Conservation (phyloP, 202 grass and related monocot species). For the Schoenoplectus triqueter region DNA sequence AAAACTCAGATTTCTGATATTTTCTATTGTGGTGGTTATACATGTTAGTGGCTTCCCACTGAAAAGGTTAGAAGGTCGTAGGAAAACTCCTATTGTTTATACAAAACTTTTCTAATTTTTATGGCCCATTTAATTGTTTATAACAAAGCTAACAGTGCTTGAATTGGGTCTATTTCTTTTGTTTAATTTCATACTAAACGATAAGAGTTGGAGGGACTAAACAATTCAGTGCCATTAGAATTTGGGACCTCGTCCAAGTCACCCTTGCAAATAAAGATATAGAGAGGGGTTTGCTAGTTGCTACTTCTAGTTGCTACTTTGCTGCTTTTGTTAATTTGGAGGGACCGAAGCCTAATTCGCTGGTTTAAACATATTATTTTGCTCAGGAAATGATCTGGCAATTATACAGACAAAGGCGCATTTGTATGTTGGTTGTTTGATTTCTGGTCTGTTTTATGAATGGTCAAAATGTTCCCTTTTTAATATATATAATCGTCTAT, state of each 20-base stretch:
- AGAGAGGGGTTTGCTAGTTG: conserved; percentile 13
- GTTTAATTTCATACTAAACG: conserved; percentile 32
- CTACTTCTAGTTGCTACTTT: neutral
- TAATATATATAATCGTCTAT: too few relatives aligned
- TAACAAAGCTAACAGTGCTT: conserved; percentile 29
- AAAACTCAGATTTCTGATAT: conserved; percentile 24
- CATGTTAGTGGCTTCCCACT: conserved; percentile 35
- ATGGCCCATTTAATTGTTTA: conserved; percentile 31
- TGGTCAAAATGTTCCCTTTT: neutral
- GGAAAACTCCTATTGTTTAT: conserved; percentile 21
- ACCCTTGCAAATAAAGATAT: conserved; percentile 35
- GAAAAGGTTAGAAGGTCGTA: conserved; percentile 39
- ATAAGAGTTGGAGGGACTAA: conserved; percentile 32
- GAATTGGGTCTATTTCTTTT: conserved; percentile 30
- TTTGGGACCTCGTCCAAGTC: conserved; percentile 25
- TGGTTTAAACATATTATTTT: neutral
- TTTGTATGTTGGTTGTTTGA: neutral
- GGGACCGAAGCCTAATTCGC: conserved; percentile 26
- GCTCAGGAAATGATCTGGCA: neutral
- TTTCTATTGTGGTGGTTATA: conserved; percentile 32
- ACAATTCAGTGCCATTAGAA: conserved; percentile 37
- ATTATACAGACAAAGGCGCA: too few relatives aligned
- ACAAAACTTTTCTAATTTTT: conserved; percentile 19
- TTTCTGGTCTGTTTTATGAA: neutral
- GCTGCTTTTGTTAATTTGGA: conserved; percentile 5